These are phyloP conservation scores for Psilocybe azurescens DNA, from an alignment of 768 basidiomycete species.

Conservation along the genomic window DNA sequence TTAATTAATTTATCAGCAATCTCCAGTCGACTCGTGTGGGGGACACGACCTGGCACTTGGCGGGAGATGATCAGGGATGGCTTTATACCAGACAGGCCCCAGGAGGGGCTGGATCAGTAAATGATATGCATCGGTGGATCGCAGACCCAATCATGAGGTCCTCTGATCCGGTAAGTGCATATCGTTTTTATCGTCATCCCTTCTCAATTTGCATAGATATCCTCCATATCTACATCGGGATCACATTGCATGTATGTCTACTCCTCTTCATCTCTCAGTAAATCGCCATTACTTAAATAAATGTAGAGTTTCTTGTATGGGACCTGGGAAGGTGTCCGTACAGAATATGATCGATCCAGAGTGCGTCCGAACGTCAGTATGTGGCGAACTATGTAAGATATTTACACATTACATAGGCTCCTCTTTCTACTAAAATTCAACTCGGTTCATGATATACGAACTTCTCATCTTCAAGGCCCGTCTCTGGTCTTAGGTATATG, in stretches of 20 bases:
- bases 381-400: background rate
- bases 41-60: slow-evolving; percentile 40
- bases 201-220: slow-evolving; percentile 40
- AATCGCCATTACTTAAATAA: slow-evolving; percentile 7
- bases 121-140: slow-evolving; percentile 42
- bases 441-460: slow-evolving; percentile 59
- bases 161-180: slow-evolving; percentile 36
- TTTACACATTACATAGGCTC: slow-evolving; percentile 31
- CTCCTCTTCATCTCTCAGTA: slow-evolving; percentile 1
- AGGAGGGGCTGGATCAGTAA: background rate
- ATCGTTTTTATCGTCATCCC: background rate
- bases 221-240: slow-evolving; percentile 55
- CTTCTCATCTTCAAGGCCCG: slow-evolving; percentile 52
- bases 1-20: background rate
- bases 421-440: slow-evolving; percentile 42
- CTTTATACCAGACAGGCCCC: slow-evolving; percentile 35
- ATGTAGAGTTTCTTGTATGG: slow-evolving; percentile 60
- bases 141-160: slow-evolving; percentile 48
- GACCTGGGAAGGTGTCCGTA: slow-evolving; percentile 57
- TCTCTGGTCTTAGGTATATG: slow-evolving; percentile 58
- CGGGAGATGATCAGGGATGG: slow-evolving; percentile 62
- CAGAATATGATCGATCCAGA: slow-evolving; percentile 45
- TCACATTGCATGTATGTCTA: slow-evolving; percentile 51
- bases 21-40: slow-evolving; percentile 38
- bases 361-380: slow-evolving; percentile 33